phyloP scores from a whole-genome alignment of 768 basidiomycete species.

The Glaciozyma martinii region DNA sequence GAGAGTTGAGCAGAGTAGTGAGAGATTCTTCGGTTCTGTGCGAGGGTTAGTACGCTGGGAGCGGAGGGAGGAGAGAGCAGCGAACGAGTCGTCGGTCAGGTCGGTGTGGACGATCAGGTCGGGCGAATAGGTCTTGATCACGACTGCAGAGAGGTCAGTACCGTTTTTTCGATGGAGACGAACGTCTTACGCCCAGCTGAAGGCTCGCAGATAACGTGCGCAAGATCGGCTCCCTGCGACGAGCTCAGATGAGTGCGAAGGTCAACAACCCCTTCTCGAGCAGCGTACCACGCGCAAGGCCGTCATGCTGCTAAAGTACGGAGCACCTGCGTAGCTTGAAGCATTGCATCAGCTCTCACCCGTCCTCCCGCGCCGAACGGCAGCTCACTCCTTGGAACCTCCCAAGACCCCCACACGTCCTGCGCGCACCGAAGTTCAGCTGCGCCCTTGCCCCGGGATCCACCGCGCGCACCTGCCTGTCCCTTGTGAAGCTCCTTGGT shows the following conservation, averaged over 20 bases:
- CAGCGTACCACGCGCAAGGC: slow-evolving; percentile 64
- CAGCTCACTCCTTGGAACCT: slow-evolving; percentile 76
- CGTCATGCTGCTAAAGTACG: slow-evolving; percentile 88
- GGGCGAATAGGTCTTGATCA: slow-evolving; percentile 95
- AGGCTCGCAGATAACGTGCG: slow-evolving; percentile 95
- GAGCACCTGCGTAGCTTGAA: slow-evolving; percentile 85
- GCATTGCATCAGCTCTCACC: not conserved
- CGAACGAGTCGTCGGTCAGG: slow-evolving; percentile 59
- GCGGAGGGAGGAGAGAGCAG: slow-evolving; percentile 5
- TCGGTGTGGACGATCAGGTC: slow-evolving; percentile 94
- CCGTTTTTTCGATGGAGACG: no score
- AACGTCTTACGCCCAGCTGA: slow-evolving; percentile 53
- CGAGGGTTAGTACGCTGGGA: not conserved
- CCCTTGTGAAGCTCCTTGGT: slow-evolving; percentile 86
- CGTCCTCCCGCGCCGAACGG: not conserved
- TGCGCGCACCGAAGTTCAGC: slow-evolving; percentile 31
- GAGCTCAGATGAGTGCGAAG: not conserved
- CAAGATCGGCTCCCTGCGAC: slow-evolving; percentile 73
- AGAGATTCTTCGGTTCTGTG: slow-evolving; percentile 41
- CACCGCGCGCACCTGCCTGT: slow-evolving; percentile 61
- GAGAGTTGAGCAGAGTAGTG: slow-evolving; percentile 39
- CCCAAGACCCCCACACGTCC: slow-evolving; percentile 90
- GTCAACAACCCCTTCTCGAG: not conserved
- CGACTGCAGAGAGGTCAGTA: slow-evolving; percentile 38
- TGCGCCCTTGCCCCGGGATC: no score